A percentile compares a stretch with the other conserved stretches of the same genome.
These are phyloP conservation scores for Hanseniaspora mollemarum DNA, from an alignment of 805 yeast species.

Conservation along the genomic window DNA sequence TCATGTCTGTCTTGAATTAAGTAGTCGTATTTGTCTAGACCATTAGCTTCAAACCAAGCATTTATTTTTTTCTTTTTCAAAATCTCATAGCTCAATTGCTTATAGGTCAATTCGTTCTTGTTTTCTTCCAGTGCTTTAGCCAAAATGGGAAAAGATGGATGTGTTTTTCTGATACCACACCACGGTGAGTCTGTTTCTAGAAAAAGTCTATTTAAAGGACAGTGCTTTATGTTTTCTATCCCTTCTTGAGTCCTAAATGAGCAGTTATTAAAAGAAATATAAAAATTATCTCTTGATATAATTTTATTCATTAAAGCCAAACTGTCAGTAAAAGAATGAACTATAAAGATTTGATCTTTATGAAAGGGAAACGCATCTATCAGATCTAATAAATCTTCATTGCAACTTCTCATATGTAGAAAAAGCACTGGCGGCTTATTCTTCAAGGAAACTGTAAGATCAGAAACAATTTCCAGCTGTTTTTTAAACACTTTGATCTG, in stretches of 20 bases:
- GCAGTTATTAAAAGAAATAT: constrained; percentile 84
- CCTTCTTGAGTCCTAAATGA: constrained; percentile 50
- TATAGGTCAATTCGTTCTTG: constrained; percentile 1
- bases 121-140: constrained; percentile 55
- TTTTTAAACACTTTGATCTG: constrained; percentile 57
- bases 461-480: constrained; percentile 52
- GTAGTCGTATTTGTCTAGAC: constrained; percentile 24
- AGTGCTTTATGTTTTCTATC: constrained; percentile 35
- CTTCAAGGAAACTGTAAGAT: constrained; percentile 29
- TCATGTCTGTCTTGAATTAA: constrained; percentile 80
- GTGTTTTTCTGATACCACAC: constrained; percentile 83
- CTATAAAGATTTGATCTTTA: constrained; percentile 52
- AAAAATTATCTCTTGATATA: constrained; percentile 27
- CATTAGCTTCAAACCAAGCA: constrained; percentile 16
- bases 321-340: constrained; percentile 91
- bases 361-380: constrained; percentile 42
- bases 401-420: constrained; percentile 79
- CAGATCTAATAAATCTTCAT: constrained; percentile 61
- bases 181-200: constrained; percentile 97
- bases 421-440: constrained; percentile 64
- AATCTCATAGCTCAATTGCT: constrained; percentile 15
- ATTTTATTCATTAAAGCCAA: constrained; percentile 48
- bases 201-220: constrained; percentile 64
- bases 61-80: constrained; percentile 11
- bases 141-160: constrained; percentile 50